phyloP scores from a whole-genome alignment of 192 early-diverging fungal genomes.

The Kappamyces sp. region DNA sequence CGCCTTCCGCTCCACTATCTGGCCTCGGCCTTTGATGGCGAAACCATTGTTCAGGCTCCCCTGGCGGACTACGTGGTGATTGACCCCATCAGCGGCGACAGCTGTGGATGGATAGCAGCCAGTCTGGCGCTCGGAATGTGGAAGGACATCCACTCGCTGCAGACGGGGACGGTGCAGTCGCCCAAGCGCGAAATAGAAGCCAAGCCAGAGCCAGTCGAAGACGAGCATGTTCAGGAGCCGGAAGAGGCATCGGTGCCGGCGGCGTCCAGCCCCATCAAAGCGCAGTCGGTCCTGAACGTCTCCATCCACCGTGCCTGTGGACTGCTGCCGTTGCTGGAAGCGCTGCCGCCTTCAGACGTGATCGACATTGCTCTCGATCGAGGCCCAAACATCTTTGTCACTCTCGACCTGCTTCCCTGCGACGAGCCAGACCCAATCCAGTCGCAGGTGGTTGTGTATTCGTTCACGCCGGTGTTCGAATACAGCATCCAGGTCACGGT shows the following conservation, averaged over 20 bases:
- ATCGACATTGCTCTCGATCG: not conserved
- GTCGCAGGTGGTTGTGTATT: not conserved
- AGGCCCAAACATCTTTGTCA: not conserved
- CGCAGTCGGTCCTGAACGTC: not conserved
- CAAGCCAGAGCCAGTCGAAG: not conserved
- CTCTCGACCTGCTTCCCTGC: not conserved
- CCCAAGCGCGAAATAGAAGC: not conserved
- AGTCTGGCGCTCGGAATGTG: not conserved
- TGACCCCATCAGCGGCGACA: not conserved
- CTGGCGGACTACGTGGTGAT: not conserved
- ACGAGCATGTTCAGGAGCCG: not conserved
- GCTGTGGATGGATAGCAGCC: not conserved
- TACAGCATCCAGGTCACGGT: not conserved
- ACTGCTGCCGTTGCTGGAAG: not conserved
- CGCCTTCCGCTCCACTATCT: not conserved
- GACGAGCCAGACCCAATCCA: not conserved
- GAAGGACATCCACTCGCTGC: not conserved
- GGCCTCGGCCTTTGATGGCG: too few relatives aligned
- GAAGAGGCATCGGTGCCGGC: not conserved
- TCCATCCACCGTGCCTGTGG: constrained; percentile 1
- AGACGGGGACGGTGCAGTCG: not conserved
- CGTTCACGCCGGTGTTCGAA: constrained; percentile 3
- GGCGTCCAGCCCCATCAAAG: not conserved
- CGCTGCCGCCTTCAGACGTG: not conserved
- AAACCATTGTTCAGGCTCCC: not conserved